These are phyloP conservation scores for Colletotrichum sp. DNA, from an alignment of 2,329 filamentous ascomycete species.

Conservation along the genomic window DNA sequence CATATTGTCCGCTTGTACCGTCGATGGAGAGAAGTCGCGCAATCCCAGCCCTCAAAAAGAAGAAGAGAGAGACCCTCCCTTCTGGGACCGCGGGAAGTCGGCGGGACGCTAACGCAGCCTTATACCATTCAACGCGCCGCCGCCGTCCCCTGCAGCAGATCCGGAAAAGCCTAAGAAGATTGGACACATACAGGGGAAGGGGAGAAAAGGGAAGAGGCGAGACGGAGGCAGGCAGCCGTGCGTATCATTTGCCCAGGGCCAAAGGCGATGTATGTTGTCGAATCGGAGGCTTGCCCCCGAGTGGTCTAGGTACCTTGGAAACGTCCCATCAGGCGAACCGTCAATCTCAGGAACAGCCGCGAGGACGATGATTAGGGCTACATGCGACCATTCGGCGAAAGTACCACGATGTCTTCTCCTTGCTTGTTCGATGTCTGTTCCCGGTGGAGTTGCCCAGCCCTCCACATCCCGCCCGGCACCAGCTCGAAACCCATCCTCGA, in stretches of 20 bases:
- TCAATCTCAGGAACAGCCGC: neutral
- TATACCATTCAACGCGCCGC: neutral
- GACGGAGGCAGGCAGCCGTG: neutral
- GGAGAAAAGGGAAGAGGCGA: neutral
- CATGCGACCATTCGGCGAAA: neutral
- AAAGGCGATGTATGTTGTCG: neutral
- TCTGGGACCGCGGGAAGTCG: neutral
- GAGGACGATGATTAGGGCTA: neutral
- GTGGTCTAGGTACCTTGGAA: neutral
- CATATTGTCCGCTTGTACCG: neutral
- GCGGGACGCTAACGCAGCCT: neutral
- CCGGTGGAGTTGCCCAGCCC: neutral
- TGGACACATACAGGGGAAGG: neutral
- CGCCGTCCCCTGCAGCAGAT: neutral
- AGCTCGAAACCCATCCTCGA: neutral
- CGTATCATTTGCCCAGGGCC: neutral
- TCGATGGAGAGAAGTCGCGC: neutral
- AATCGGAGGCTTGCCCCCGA: neutral
- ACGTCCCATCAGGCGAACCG: conserved; percentile 1
- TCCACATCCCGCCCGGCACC: neutral
- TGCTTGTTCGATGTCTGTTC: neutral
- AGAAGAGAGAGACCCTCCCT: neutral
- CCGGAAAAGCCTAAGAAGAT: neutral
- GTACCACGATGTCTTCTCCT: neutral
- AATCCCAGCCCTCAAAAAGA: neutral